A percentile compares a stretch with the other conserved stretches of the same genome.
Conservation (phyloP, 139 green algal species). For the Closterium sp. region DNA sequence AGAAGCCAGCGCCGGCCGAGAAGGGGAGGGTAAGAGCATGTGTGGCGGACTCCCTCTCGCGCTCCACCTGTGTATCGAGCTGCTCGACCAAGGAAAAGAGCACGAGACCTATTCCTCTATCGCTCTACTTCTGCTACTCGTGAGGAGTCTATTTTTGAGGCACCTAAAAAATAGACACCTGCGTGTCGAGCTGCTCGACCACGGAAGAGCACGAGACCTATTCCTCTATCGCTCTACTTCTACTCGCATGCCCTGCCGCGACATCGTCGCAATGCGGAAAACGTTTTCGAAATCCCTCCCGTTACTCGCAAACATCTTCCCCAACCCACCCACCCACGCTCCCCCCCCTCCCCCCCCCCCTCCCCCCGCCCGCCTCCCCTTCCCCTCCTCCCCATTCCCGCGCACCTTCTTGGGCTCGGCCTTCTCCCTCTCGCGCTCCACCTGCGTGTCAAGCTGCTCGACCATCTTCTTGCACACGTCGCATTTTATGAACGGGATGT, state of each 20-base stretch:
- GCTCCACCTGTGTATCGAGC: too few species aligned
- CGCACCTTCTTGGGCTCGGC: slow-evolving; percentile 26
- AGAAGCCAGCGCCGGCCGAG: too few species aligned
- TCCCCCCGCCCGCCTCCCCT: not conserved
- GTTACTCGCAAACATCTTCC: too few species aligned
- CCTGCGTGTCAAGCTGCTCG: slow-evolving; percentile 29
- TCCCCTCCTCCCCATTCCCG: not conserved
- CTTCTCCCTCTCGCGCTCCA: slow-evolving; percentile 34
- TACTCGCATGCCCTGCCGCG: not conserved
- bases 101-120: not conserved
- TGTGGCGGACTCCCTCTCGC: too few species aligned
- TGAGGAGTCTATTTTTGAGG: too few species aligned
- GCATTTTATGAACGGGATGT: slow-evolving; percentile 36
- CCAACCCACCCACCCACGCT: too few species aligned
- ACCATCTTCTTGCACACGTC: slow-evolving; percentile 41
- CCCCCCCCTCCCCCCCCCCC: not conserved
- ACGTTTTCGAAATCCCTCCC: too few species aligned
- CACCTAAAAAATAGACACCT: too few species aligned
- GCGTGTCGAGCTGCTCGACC: too few species aligned
- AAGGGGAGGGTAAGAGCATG: too few species aligned
- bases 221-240: not conserved
- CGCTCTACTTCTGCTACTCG: not conserved
- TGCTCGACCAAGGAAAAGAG: too few species aligned
- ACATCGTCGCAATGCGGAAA: not conserved
- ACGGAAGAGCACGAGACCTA: too few species aligned